phyloP scores from a whole-genome alignment of 306 rosid species.

The Benincasa hispida region DNA sequence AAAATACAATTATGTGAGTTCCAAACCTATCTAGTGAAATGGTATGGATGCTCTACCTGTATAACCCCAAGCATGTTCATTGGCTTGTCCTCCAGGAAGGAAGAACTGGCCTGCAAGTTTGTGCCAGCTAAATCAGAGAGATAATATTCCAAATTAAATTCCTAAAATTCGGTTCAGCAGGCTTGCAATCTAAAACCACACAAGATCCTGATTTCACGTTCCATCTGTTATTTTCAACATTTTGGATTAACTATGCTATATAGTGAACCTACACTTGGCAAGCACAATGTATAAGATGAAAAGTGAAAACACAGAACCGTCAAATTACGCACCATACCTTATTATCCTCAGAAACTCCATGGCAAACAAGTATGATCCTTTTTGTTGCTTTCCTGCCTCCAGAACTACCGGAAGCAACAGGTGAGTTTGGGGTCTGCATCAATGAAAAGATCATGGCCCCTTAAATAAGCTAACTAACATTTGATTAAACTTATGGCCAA shows the following conservation, averaged over 20 bases:
- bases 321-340: slow-evolving; percentile 4
- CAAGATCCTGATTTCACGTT: background rate
- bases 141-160: background rate
- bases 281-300: background rate
- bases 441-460: slow-evolving; percentile 15
- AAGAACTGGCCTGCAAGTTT: slow-evolving; percentile 34
- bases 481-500: background rate
- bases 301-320: background rate
- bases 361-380: slow-evolving; percentile 63
- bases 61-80: slow-evolving; percentile 79
- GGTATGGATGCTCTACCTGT: slow-evolving; percentile 42
- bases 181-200: background rate
- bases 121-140: slow-evolving; percentile 20
- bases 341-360: slow-evolving; percentile 55
- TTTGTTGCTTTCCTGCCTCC: slow-evolving; percentile 60
- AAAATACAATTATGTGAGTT: slow-evolving; percentile 22
- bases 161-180: background rate
- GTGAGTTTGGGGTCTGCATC: slow-evolving; percentile 94
- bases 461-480: background rate
- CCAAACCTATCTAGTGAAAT: background rate
- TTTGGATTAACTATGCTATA: background rate
- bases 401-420: slow-evolving; percentile 59
- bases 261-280: background rate
- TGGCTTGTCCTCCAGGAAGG: slow-evolving; percentile 40
- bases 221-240: background rate